These are phyloP conservation scores for Laguncularia racemosa DNA, from an alignment of 345 rosid genomes.

Conservation along the genomic window DNA sequence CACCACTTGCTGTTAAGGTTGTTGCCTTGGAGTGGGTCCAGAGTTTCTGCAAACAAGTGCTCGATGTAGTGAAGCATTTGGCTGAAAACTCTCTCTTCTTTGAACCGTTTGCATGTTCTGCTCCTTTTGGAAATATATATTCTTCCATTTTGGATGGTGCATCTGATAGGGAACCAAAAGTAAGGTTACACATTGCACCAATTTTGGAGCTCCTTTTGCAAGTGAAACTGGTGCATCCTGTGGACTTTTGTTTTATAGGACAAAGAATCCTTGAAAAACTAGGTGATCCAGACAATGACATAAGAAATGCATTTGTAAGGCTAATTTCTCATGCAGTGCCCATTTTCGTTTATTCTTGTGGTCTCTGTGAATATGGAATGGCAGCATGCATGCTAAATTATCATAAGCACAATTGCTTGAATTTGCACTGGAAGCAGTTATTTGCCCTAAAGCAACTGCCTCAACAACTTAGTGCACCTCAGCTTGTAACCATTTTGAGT, in stretches of 20 bases:
- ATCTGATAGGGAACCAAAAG: conserved; percentile 74
- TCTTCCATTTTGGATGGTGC: conserved; percentile 64
- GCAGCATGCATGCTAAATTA: conserved; percentile 32
- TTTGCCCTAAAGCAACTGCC: conserved; percentile 71
- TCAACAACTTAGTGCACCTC: conserved; percentile 75
- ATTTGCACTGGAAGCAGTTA: conserved; percentile 80
- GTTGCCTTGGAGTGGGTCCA: conserved; percentile 64
- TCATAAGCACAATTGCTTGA: conserved; percentile 31
- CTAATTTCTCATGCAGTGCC: conserved; percentile 69
- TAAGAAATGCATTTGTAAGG: conserved; percentile 51
- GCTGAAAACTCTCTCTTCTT: conserved; percentile 21
- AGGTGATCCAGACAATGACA: conserved; percentile 64
- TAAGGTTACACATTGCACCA: conserved; percentile 56
- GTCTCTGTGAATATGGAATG: conserved; percentile 39
- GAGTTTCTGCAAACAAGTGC: conserved; percentile 54
- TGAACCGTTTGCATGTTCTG: conserved; percentile 41
- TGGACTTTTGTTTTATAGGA: conserved; percentile 43
- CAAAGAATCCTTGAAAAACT: conserved; percentile 65
- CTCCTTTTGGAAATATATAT: conserved; percentile 35
- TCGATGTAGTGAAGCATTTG: conserved; percentile 31
- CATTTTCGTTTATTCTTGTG: conserved; percentile 42
- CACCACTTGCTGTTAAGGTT: conserved; percentile 65
- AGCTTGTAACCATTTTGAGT: conserved; percentile 84
- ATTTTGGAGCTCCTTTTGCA: conserved; percentile 68
- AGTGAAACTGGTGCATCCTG: conserved; percentile 57